Percentiles rank a stretch among this genome's conserved stretches.
Conservation (phyloP, 1,139 yeast species). For the Diutina mesorugosa region DNA sequence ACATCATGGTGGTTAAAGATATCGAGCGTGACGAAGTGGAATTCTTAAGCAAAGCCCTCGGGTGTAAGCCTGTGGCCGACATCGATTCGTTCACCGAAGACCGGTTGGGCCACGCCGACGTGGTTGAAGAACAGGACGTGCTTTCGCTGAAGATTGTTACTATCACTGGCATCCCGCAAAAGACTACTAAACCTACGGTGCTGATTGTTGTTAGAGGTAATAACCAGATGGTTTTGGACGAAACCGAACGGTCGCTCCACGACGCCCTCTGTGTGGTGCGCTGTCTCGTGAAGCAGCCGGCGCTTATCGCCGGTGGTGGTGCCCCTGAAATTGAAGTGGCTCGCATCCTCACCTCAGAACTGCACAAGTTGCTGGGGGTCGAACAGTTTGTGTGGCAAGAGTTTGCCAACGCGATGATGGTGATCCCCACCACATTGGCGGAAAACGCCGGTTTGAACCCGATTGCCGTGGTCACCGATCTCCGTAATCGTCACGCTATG, state of each 20-base stretch:
- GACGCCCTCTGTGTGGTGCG: conserved; percentile 96
- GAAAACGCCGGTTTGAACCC: conserved; percentile 97
- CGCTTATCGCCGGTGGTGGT: conserved; percentile 97
- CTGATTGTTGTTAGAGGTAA: conserved; percentile 94
- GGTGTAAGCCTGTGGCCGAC: conserved; percentile 95
- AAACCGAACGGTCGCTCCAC: conserved; percentile 91
- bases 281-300: conserved; percentile 88
- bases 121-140: conserved; percentile 84
- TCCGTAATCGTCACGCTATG: conserved; percentile 80
- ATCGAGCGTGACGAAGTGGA: conserved; percentile 96
- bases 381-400: conserved; percentile 94
- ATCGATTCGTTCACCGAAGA: conserved; percentile 87
- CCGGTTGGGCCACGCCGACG: conserved; percentile 82
- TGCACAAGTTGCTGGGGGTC: conserved; percentile 71
- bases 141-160: conserved; percentile 89
- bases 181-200: conserved; percentile 60
- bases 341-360: conserved; percentile 64
- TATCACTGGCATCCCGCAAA: conserved; percentile 65
- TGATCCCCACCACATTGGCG: conserved; percentile 92
- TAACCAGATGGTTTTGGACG: conserved; percentile 78
- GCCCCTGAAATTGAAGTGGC: conserved; percentile 97
- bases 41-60: conserved; percentile 80
- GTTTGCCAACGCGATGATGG: conserved; percentile 91
- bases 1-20: conserved; percentile 89
- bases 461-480: conserved; percentile 87